Evolutionary conservation across 176 grass and related monocot genomes (phyloP).

Genomic region (Carex kokanica): DNA sequence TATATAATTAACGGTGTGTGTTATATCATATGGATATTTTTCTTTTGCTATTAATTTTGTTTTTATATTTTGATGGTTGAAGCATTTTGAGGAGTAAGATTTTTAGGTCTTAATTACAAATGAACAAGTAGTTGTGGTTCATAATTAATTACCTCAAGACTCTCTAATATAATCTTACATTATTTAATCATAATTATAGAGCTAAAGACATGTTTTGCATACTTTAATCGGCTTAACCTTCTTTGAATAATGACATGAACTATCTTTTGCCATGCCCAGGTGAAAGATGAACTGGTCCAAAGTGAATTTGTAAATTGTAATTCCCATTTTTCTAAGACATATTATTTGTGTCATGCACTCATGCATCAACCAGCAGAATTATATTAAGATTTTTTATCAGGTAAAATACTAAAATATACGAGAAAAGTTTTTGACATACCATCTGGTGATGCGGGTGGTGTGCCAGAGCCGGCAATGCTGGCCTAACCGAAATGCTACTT

Average conservation of each 20-base stretch:
- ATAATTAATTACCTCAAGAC: background rate
- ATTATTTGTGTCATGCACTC: background rate
- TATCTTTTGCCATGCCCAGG: background rate
- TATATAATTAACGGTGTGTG: background rate
- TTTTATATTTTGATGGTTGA: background rate
- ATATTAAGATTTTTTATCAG: background rate
- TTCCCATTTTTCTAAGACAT: background rate
- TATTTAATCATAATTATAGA: background rate
- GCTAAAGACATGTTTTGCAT: background rate
- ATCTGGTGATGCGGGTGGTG: conserved; percentile 25
- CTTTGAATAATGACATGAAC: background rate
- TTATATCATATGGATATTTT: background rate
- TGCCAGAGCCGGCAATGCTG: conserved; percentile 26
- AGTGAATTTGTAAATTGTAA: background rate
- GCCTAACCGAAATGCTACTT: conserved; percentile 28
- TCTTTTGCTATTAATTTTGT: background rate
- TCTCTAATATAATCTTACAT: background rate
- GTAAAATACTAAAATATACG: background rate
- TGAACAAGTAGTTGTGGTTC: background rate
- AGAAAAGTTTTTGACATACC: background rate
- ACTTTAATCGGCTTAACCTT: background rate
- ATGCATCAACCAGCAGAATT: background rate
- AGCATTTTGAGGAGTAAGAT: background rate
- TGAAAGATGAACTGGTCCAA: background rate
- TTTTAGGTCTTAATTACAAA: background rate